Percentiles rank a stretch among this genome's conserved stretches.
Evolutionary conservation across 305 asterid species (phyloP).

Genomic region (Ajuga reptans): DNA sequence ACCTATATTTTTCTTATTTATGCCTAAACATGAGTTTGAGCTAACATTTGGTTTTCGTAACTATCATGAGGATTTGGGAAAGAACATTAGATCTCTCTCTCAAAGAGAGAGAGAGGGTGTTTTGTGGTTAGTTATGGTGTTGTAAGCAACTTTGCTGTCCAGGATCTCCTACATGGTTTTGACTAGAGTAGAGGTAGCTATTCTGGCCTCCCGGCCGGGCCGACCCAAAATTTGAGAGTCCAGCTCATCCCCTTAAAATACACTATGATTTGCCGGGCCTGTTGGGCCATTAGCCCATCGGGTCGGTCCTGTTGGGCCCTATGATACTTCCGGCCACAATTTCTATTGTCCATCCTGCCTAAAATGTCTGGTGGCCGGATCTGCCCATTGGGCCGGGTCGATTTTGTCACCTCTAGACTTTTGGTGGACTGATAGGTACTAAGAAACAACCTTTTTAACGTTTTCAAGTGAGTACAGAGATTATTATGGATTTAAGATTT

Average conservation of each 20-base stretch:
- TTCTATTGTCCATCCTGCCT: too few species aligned
- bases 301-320: too few species aligned
- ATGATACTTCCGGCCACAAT: too few species aligned
- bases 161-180: background rate
- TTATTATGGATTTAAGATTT: background rate
- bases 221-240: too few species aligned
- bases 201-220: too few species aligned
- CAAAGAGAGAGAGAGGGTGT: background rate
- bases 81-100: background rate
- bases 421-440: background rate
- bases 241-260: too few species aligned
- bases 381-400: too few species aligned
- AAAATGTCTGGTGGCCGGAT: too few species aligned
- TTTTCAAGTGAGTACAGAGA: background rate
- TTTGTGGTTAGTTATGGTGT: background rate
- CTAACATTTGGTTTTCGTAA: background rate
- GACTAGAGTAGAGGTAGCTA: too few species aligned
- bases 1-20: constrained; percentile 13
- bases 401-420: background rate
- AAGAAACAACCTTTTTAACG: background rate
- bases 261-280: too few species aligned
- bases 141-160: background rate
- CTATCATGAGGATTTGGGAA: background rate
- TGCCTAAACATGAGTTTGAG: background rate
- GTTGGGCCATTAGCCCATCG: too few species aligned